These are phyloP conservation scores for Talaromyces sp. DNA, from an alignment of 2,329 filamentous ascomycete species.

Conservation along the genomic window DNA sequence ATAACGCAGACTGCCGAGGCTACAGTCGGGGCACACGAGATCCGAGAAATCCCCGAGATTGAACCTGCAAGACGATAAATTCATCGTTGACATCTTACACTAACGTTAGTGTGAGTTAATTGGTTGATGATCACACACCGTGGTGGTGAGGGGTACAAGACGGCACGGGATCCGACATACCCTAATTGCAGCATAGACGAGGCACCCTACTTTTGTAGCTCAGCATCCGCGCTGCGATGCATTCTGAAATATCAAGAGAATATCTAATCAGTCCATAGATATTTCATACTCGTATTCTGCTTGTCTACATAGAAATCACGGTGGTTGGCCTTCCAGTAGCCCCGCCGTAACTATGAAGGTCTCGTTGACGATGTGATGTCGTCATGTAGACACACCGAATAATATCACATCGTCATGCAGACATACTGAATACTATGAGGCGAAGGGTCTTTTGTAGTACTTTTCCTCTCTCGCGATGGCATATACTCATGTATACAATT, in stretches of 20 bases:
- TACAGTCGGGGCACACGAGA: background rate
- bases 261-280: no score
- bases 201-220: no score
- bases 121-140: background rate
- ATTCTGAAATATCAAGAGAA: no score
- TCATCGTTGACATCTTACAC: no score
- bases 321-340: background rate
- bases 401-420: background rate
- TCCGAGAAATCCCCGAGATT: background rate
- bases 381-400: background rate
- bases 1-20: background rate
- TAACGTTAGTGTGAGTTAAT: background rate
- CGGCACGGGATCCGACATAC: background rate
- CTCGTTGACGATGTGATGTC: constrained; percentile 9
- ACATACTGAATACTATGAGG: background rate
- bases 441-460: background rate
- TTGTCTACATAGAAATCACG: background rate
- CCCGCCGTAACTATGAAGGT: no score
- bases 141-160: background rate
- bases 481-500: background rate
- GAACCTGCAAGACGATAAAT: no score
- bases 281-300: background rate
- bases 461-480: background rate
- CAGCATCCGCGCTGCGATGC: no score
- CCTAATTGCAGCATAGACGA: background rate